Base-by-base conservation (phyloP, 2,329 filamentous ascomycete species). In the Massarina eburnea region DNA sequence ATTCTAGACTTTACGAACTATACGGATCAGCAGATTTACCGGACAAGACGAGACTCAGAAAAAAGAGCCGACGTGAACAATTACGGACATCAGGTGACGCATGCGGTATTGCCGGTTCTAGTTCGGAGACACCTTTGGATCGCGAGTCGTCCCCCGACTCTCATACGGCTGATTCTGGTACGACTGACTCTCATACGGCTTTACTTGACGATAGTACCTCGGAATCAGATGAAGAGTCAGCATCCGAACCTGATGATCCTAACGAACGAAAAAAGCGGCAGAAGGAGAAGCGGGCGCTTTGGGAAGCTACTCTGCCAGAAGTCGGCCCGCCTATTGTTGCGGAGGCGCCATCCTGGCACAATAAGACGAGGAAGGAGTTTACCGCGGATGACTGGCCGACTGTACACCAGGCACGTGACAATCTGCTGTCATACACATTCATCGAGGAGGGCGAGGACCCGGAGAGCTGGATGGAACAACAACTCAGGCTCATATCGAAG, bases 241-340 rank as follows among this genome's bases (percentile, higher is more conserved):
- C 33, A 27, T 45, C 49, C 19, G 49, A 47, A 24, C 18, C 22
- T 45, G 33, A 39, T 39, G 39, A 49, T 34, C 27, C 38, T n/a
- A 45, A 48, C 26, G 39, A 26, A 32, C 43, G 41, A 20, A 38
- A 43, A 19, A 30, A 32, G 14, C 40, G 48, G 12, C 35, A 56
- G 8, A 46, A 49, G 15, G 36, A 50, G 35, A 58, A 61, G 30
- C 47, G 54, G 36, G 48, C 39, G 14, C 27, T 55, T 14, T 64
- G 55, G 55, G 51, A 60, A 39, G 46, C 54, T 8, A 59, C 50
- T 0, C 35, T 65, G 33, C 57, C 62, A n/a, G 24, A 43, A 14
- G 26, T 18, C 15, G 26, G 21, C 15, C 15, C 29, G 7, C 14
- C 15, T 9, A 15, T 39, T 18, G 2, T 22, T n/a, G n/a, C n/a